A percentile compares a stretch with the other conserved stretches of the same genome.
Conservation (phyloP, 352 stramenopile genomes). For the Blastocystis sp. region DNA sequence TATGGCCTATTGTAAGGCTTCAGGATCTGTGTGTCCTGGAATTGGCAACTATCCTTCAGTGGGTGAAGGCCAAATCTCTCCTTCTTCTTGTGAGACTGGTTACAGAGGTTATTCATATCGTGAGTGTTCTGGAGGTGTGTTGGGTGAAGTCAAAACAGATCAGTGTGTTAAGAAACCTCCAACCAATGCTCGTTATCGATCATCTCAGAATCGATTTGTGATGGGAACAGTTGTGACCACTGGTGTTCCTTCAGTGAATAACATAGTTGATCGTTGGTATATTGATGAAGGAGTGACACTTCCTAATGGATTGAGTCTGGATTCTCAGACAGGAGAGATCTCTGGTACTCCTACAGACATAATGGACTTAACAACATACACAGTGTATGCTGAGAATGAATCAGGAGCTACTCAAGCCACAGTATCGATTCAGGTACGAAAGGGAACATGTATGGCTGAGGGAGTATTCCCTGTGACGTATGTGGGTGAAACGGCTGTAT, state of each 20-base stretch:
- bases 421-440: too few species aligned
- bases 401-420: too few species aligned
- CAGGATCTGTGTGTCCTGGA: background rate
- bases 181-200: background rate
- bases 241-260: background rate
- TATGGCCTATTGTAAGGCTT: background rate
- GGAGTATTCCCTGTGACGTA: too few species aligned
- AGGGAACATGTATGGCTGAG: too few species aligned
- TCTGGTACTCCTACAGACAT: background rate
- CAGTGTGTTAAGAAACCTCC: background rate
- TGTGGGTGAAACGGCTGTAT: background rate
- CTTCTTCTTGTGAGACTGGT: background rate
- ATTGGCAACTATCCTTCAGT: too few species aligned
- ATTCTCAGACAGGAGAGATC: slow-evolving; percentile 20
- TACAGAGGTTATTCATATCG: background rate
- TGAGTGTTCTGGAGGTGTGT: too few species aligned
- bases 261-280: background rate
- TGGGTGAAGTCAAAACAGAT: too few species aligned
- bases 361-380: background rate
- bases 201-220: background rate
- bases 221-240: background rate
- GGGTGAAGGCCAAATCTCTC: too few species aligned
- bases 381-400: too few species aligned
- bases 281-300: background rate
- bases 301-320: background rate